Evolutionary conservation across 2,329 filamentous ascomycete species (phyloP).

Genomic region (Aureobasidium sp.): DNA sequence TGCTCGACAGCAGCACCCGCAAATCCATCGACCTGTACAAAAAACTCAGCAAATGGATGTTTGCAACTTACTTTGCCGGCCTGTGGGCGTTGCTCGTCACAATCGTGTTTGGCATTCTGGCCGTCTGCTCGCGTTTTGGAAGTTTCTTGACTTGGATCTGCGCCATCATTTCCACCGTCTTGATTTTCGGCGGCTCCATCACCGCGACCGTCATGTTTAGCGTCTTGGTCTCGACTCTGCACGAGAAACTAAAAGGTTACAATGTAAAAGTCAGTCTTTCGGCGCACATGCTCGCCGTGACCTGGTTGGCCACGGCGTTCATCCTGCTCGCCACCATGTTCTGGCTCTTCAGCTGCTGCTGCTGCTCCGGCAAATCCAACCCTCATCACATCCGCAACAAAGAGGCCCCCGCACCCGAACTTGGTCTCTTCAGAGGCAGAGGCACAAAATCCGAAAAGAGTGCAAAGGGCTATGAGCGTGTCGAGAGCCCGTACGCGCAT

Average conservation of each 20-base stretch:
- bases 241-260: slow-evolving; percentile 61
- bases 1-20: slow-evolving; percentile 60
- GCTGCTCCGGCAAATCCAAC: slow-evolving; percentile 64
- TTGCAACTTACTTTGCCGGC: slow-evolving; percentile 71
- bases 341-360: slow-evolving; percentile 90
- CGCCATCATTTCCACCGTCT: slow-evolving; percentile 50
- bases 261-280: slow-evolving; percentile 63
- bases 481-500: background rate
- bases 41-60: slow-evolving; percentile 71
- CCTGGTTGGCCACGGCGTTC: slow-evolving; percentile 77
- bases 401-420: slow-evolving; percentile 21
- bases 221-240: slow-evolving; percentile 62
- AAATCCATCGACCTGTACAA: slow-evolving; percentile 66
- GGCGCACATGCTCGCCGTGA: slow-evolving; percentile 59
- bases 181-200: slow-evolving; percentile 58
- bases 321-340: slow-evolving; percentile 70
- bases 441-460: background rate
- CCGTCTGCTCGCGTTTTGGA: slow-evolving; percentile 74
- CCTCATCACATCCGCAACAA: slow-evolving; percentile 39
- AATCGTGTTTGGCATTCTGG: slow-evolving; percentile 71
- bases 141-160: slow-evolving; percentile 77
- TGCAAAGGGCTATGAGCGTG: background rate
- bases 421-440: slow-evolving; percentile 23
- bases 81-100: slow-evolving; percentile 63
- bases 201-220: slow-evolving; percentile 69